Evolutionary conservation across 2,329 filamentous ascomycete genomes (phyloP).

Genomic region (Ascochyta koolunga): DNA sequence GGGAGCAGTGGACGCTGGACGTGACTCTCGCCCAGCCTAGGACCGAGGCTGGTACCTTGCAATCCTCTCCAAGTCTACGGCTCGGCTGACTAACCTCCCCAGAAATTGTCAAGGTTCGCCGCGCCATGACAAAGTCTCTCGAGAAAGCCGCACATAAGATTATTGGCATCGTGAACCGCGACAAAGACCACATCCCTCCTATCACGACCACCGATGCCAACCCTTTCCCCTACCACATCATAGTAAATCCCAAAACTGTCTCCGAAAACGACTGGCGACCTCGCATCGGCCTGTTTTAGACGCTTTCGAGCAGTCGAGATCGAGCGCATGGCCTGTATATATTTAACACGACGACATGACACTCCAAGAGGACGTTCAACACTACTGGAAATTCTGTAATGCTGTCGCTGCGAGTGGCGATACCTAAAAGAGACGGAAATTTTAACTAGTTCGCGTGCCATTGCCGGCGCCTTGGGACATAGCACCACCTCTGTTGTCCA

Average conservation of each 20-base stretch:
- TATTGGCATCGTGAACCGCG: constrained; percentile 80
- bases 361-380: constrained; percentile 32
- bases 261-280: constrained; percentile 75
- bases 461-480: neutral
- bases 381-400: constrained; percentile 17
- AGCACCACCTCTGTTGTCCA: constrained; percentile 5
- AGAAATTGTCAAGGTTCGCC: constrained; percentile 88
- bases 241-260: constrained; percentile 74
- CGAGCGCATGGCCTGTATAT: constrained; percentile 27
- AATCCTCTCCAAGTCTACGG: neutral
- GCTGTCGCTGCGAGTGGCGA: neutral
- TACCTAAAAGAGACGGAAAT: constrained; percentile 30
- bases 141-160: constrained; percentile 89
- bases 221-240: constrained; percentile 93
- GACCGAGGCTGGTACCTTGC: constrained; percentile 76
- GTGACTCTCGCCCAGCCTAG: constrained; percentile 90
- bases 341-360: constrained; percentile 15
- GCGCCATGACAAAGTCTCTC: constrained; percentile 88
- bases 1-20: constrained; percentile 95
- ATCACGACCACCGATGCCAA: constrained; percentile 92
- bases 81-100: constrained; percentile 11
- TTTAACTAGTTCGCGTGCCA: neutral
- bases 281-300: constrained; percentile 65
- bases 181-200: constrained; percentile 95
- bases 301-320: neutral